Evolutionary conservation across 2,329 filamentous ascomycete species (phyloP), one percentile per base, ranked within the genome.

Genomic region (Fusarium bulbicola): DNA sequence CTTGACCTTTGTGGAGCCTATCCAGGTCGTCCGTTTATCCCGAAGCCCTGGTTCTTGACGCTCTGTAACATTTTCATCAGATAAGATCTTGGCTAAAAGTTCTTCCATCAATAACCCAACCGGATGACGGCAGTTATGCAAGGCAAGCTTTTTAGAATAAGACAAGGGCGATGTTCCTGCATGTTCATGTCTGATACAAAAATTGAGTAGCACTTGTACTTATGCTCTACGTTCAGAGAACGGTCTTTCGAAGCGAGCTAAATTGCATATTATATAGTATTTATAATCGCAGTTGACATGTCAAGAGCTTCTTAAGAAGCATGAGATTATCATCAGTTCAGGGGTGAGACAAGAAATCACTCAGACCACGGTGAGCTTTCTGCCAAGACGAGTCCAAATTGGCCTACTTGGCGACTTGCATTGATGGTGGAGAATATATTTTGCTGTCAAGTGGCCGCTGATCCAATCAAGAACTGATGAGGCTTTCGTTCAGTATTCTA

Each of bases 61-160:
- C n/a, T 50, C 26, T 28, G 32, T 39, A 20, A 26, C 39, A 39
- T 47, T 39, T 61, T 21, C 47, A 63, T 68, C 63, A 63, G 63
- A 63, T 56, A 68, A 68, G 47, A 68, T 68, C 49, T 43, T 67
- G 64, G 62, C 28, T 45, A 56, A 62, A 53, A 28, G 45, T 63
- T 66, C n/a, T 34, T 32, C 40, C 49, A 14, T 42, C 7, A 26
- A 47, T 30, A 18, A 40, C 21, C 32, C 26, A 28, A 14, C n/a
- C 14, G 20, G 14, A 24, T 30, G 45, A 43, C 10, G 37, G 16
- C 15, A 32, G n/a, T 10, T 6, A 40, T 47, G 26, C 4, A 40
- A 46, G 28, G 14, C 14, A 63, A 28, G 34, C 34, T 18, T 47
- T 24, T n/a, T 34, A 30, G 36, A 37, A 34, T 24, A 34, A 39